Conservation (phyloP, 805 yeast genomes). For the Komagataella kurtzmanii region DNA sequence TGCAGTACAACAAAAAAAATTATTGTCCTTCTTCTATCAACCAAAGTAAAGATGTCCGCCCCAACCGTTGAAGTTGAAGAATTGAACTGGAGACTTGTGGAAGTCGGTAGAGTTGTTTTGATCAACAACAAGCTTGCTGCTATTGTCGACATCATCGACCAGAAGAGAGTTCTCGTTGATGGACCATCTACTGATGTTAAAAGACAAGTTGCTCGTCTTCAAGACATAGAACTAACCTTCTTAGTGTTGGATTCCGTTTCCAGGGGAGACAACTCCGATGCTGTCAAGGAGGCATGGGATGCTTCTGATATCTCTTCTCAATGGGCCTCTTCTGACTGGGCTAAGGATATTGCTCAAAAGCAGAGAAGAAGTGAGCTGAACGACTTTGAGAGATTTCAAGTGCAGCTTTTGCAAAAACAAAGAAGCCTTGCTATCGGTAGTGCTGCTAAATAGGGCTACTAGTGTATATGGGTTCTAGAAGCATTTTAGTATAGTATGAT, state of each 20-base stretch:
- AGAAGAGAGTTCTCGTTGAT: conserved; percentile 94
- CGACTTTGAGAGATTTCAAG: conserved; percentile 99
- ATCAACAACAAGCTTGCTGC: conserved; percentile 88
- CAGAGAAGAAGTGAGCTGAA: conserved; percentile 85
- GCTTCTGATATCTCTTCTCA: conserved; percentile 78
- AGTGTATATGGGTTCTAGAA: conserved; percentile 1
- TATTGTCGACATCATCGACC: conserved; percentile 97
- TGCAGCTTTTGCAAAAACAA: conserved; percentile 93
- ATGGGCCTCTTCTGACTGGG: conserved; percentile 94
- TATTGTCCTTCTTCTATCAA: background rate
- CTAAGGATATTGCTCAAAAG: conserved; percentile 94
- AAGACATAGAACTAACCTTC: conserved; percentile 87
- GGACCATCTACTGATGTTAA: conserved; percentile 73
- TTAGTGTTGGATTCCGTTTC: conserved; percentile 73
- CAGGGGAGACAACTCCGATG: conserved; percentile 86
- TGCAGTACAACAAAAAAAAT: conserved; percentile 19
- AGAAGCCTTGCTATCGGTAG: conserved; percentile 89
- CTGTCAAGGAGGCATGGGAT: conserved; percentile 86
- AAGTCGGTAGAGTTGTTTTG: conserved; percentile 97
- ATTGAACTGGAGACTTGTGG: conserved; percentile 98
- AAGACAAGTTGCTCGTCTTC: conserved; percentile 86
- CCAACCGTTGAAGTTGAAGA: conserved; percentile 48
- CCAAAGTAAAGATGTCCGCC: conserved; percentile 29
- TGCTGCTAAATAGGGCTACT: conserved; percentile 92
- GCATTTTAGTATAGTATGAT: conserved; percentile 1